Base-by-base conservation (phyloP, 1,284 basidiomycete genomes). In the Fomitopsis palustris region DNA sequence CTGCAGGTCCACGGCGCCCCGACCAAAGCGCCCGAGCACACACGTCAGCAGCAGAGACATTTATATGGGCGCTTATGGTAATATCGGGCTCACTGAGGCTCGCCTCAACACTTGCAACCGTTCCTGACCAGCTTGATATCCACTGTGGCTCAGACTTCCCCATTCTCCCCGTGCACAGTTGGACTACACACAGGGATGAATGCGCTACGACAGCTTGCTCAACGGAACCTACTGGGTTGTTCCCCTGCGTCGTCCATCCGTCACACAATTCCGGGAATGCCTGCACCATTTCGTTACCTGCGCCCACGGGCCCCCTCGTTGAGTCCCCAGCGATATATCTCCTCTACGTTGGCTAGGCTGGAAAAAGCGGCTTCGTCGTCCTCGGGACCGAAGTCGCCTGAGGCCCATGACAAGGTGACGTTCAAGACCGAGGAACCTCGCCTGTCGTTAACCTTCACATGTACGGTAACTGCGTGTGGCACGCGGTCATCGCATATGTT, bases 401-500 rank as follows among this genome's bases (percentile, higher is more conserved):
- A 33, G 33, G n/a, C 53, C n/a, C 63, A 64, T 38, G 65, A 57
- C 21, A 61, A 65, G 43, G 56, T 65, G 12, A 59, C 58, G 25
- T 60, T 66, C 54, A 43, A 67, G 47, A 59, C 57, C 37, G 61
- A 60, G 64, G 84, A 87, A 62, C 87, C 87, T 0, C 80, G 79
- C 35, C 75, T 91, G 31, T 86, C 85, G 4, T 76, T 96, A 57
- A 93, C 92, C 0, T 95, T 96, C 68, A 97, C 95, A 6, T 97
- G 95, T 73, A 94, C 93, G 0, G 94, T 86, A 1, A 68, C 79
- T 17, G 81, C 81, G 1, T 98, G 96, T 68, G 81, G 81, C 4
- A 86, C 91, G 64, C 87, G 96, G 2, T 95, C 92, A 9, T 87
- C 92, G 10, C 96, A 98, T 69, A 84, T 93, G 63, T 98, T 98